Evolutionary conservation across 768 basidiomycete species (phyloP).

Genomic region (Tulasnella sp.): DNA sequence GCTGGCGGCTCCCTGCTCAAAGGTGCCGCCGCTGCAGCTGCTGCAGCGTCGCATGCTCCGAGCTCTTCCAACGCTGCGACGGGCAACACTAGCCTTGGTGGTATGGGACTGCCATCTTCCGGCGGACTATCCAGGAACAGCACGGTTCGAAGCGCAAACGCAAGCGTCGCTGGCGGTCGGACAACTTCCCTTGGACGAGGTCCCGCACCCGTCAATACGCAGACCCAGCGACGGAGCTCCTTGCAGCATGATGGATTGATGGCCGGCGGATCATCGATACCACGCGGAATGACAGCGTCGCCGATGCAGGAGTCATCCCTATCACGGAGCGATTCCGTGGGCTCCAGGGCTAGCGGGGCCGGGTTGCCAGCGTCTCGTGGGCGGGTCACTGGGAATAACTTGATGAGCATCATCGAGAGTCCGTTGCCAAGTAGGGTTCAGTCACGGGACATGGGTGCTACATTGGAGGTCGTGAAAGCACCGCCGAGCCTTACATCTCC

Average conservation of each 20-base stretch:
- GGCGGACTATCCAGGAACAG: conserved; percentile 6
- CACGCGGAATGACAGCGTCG: not conserved
- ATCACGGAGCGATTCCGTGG: conserved; percentile 4
- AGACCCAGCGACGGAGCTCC: not conserved
- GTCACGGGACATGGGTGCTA: conserved; percentile 9
- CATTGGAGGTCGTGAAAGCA: conserved; percentile 47
- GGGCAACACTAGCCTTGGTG: conserved; percentile 15
- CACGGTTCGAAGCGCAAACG: conserved; percentile 16
- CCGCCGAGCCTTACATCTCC: conserved; percentile 42
- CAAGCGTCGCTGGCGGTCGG: not conserved
- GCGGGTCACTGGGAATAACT: conserved; percentile 35
- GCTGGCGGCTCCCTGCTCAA: conserved; percentile 12
- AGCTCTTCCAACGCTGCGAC: not conserved
- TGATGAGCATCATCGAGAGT: conserved; percentile 68
- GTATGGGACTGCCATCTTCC: not conserved
- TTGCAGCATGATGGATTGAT: conserved; percentile 12
- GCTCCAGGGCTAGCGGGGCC: not conserved
- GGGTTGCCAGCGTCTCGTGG: not conserved
- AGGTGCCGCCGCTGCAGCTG: not conserved
- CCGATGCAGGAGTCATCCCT: not conserved
- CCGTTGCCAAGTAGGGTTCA: conserved; percentile 32
- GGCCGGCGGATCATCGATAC: not conserved
- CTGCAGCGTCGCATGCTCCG: not conserved
- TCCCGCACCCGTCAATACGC: not conserved
- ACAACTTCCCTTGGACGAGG: not conserved